phyloP scores from a whole-genome alignment of 352 stramenopile species.

The Phytopythium aichiense region DNA sequence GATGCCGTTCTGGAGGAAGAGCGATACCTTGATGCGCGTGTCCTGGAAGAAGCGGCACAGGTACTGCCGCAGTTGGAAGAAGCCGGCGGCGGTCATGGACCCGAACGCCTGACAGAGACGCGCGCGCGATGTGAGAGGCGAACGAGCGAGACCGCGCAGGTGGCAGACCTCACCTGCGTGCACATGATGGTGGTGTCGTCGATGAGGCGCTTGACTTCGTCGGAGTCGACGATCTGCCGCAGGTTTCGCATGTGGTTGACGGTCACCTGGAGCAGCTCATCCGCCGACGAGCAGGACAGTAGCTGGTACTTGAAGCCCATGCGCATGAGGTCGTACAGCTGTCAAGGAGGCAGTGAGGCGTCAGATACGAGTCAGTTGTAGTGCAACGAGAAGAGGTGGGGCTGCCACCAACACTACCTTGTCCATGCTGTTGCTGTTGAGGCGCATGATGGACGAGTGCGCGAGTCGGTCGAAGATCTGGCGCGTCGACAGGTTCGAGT shows the following conservation, averaged over 20 bases:
- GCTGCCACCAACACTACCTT: constrained; percentile 40
- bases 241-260: constrained; percentile 83
- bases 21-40: constrained; percentile 88
- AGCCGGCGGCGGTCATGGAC: constrained; percentile 56
- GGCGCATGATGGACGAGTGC: constrained; percentile 93
- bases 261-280: constrained; percentile 87
- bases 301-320: constrained; percentile 96
- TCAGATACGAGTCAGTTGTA: neutral
- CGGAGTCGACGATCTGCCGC: constrained; percentile 62
- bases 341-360: neutral
- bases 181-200: constrained; percentile 78
- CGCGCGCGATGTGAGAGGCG: neutral
- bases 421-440: constrained; percentile 93
- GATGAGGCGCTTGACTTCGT: constrained; percentile 63
- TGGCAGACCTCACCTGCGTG: constrained; percentile 26
- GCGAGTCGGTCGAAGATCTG: constrained; percentile 91
- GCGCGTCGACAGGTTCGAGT: constrained; percentile 83
- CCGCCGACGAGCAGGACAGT: constrained; percentile 69
- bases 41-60: constrained; percentile 89
- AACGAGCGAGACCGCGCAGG: neutral
- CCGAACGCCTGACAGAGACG: constrained; percentile 44
- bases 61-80: constrained; percentile 82
- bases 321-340: constrained; percentile 92
- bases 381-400: neutral
- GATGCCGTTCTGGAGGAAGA: constrained; percentile 88